phyloP scores from a whole-genome alignment of 2,329 filamentous ascomycete genomes.

The Calonectria honghensis region DNA sequence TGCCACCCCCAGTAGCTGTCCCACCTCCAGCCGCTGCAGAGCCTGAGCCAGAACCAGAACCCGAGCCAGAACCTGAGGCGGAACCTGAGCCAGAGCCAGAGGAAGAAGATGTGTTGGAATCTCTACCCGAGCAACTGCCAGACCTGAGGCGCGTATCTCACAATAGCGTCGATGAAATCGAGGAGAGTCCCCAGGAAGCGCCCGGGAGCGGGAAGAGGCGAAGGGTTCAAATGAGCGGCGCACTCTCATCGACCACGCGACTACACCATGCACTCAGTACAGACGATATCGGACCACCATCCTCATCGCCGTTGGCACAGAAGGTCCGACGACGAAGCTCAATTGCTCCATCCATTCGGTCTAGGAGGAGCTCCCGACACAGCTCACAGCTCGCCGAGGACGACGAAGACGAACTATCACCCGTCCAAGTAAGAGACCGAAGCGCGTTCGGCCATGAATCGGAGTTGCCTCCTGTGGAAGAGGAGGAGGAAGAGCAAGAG shows the following conservation, averaged over 20 bases:
- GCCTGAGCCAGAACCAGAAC: background rate
- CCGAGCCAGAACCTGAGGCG: background rate
- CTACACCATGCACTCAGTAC: constrained; percentile 64
- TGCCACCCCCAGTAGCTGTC: constrained; percentile 41
- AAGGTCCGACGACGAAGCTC: constrained; percentile 63
- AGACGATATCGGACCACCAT: constrained; percentile 56
- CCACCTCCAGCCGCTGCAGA: constrained; percentile 30
- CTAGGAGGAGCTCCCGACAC: constrained; percentile 52
- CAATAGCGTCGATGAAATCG: constrained; percentile 50
- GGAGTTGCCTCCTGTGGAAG: constrained; percentile 37
- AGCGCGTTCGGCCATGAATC: constrained; percentile 41
- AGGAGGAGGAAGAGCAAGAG: constrained; percentile 38
- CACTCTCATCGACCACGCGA: constrained; percentile 63
- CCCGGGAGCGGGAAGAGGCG: constrained; percentile 74
- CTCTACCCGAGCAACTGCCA: constrained; percentile 36
- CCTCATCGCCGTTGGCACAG: constrained; percentile 65
- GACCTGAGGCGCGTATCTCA: constrained; percentile 38
- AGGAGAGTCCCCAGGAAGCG: constrained; percentile 71
- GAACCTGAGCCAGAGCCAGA: constrained; percentile 37
- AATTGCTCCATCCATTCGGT: constrained; percentile 56
- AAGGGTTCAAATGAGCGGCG: constrained; percentile 60
- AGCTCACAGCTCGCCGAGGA: constrained; percentile 45
- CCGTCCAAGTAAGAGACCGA: constrained; percentile 49
- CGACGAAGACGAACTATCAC: constrained; percentile 59
- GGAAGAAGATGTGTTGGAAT: constrained; percentile 50